Base-by-base conservation (phyloP, 345 rosid genomes). In the Acer negundo region DNA sequence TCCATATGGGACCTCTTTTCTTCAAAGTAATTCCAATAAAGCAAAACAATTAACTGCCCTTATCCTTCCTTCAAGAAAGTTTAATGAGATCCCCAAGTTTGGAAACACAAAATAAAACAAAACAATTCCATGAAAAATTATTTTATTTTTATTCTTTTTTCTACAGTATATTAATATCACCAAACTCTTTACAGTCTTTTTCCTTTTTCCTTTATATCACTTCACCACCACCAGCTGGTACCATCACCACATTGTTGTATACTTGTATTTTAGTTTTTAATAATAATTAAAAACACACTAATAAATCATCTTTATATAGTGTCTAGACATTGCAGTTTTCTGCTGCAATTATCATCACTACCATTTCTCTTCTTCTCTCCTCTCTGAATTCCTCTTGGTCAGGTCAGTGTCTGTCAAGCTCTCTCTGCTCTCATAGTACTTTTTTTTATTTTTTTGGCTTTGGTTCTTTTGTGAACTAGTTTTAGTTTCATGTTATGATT, bases 321-420 rank as follows among this genome's bases (percentile, higher is more conserved):
- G 66, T 74, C 40, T 51, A 22, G 62, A 44, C 77, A 75, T 66
- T 58, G 24, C 75, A 70, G 49, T 69, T 72, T 64, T 65, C 66
- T 55, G 47, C 82, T 31, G 10, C 28, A 44, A 51, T n/a, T n/a
- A 3, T 31, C 49, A 71, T 23, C 65, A 38, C 35, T 73, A 47
- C 69, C 53, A 40, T 6, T 67, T 51, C 62, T 67, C 16, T 69
- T 6, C 75, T 67, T 51, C 62, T 67, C 16, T 69, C 4, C 75
- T 78, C 80, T 85, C 82, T 82, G 75, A 84, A 82, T 82, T 85
- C 79, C 85, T 77, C 83, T 55, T 68, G 56, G 42, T 72, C 80
- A 80, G 90, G 85, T 85, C 42, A 73, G 83, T 73, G 62, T 73
- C 59, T 46, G 70, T 56, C 73, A 10, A 28, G 68, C 28, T 68